These are phyloP conservation scores for Podaxis pistillaris DNA, from an alignment of 768 basidiomycete species.

Conservation along the genomic window DNA sequence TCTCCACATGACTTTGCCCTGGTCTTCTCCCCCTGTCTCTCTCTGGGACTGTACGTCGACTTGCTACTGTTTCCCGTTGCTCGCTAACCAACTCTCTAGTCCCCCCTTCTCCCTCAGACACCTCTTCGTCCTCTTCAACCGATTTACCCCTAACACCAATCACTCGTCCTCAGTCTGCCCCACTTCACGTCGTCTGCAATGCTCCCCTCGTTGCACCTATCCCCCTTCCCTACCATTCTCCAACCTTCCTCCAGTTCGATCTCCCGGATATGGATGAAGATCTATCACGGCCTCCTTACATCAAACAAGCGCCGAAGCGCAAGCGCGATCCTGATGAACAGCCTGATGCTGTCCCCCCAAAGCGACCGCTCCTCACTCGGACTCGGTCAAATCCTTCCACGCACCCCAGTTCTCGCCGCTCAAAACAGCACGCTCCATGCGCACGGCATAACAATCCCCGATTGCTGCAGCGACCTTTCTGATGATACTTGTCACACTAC, in stretches of 20 bases:
- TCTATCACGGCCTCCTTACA: constrained; percentile 69
- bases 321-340: constrained; percentile 38
- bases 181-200: constrained; percentile 55
- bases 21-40: neutral
- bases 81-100: constrained; percentile 25
- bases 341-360: constrained; percentile 28
- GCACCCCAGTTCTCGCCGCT: neutral
- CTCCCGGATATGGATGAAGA: constrained; percentile 68
- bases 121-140: constrained; percentile 22
- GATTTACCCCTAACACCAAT: constrained; percentile 20
- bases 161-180: constrained; percentile 21
- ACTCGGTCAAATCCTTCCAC: constrained; percentile 5
- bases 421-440: constrained; percentile 10
- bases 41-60: neutral
- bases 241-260: constrained; percentile 67
- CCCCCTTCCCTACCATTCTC: constrained; percentile 68
- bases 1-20: neutral
- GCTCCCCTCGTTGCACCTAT: constrained; percentile 68
- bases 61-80: constrained; percentile 12
- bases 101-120: constrained; percentile 44
- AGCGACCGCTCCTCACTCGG: constrained; percentile 25
- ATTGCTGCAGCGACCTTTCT: constrained; percentile 11
- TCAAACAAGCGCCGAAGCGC: constrained; percentile 14
- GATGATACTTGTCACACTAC: constrained; percentile 11
- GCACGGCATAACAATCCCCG: constrained; percentile 9